Base-by-base conservation (phyloP, 805 yeast species). In the Zygosaccharomyces gambellarensis region DNA sequence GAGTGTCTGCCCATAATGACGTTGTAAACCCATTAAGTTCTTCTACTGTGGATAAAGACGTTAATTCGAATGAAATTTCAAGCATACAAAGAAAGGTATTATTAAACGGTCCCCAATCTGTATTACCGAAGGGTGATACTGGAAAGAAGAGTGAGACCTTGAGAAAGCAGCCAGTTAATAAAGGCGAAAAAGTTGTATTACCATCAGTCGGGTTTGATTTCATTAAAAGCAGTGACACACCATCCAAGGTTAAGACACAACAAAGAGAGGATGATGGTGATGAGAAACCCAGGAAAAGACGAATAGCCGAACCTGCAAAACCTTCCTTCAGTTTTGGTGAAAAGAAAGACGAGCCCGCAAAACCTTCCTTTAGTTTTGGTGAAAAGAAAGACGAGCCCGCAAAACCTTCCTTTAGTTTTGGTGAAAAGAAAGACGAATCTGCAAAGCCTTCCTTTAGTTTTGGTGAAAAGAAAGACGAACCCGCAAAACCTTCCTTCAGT, bases 161-260 rank as follows among this genome's bases (percentile, higher is more conserved):
- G 11, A 25, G 21, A 28, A 22, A 49, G 2, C 21, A 39, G 30
- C 42, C 48, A 11, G 25, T 14, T 3, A 28, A 36, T 11, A 36
- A 38, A 17, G 36, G 41, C 45, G 44, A 43, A 21, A 50, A 53
- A 41, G 45, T 50, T 12, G 45, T 63, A 7, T 27, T 49, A 12
- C 70, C 70, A 11, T 62, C 69, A 3, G 49, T 56, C 1, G 69
- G 67, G 2, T 67, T 67, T 39, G 67, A 67, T 49, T 67, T 67
- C 40, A 45, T 65, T 8, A 64, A 60, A 32, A 45, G 53, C 14
- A 49, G 47, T 19, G 60, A 57, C 10, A 59, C 60, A 3, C 58
- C 60, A 2, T 55, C 63, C 1, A 54, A 54, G 47, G 49, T 48
- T 14, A 36, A 42, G 22, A 30, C 38, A 9, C 29, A 23, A 36